Evolutionary conservation across 805 yeast genomes (phyloP), one percentile per base, ranked within the genome.

Genomic region (Metschnikowia picachoensis): DNA sequence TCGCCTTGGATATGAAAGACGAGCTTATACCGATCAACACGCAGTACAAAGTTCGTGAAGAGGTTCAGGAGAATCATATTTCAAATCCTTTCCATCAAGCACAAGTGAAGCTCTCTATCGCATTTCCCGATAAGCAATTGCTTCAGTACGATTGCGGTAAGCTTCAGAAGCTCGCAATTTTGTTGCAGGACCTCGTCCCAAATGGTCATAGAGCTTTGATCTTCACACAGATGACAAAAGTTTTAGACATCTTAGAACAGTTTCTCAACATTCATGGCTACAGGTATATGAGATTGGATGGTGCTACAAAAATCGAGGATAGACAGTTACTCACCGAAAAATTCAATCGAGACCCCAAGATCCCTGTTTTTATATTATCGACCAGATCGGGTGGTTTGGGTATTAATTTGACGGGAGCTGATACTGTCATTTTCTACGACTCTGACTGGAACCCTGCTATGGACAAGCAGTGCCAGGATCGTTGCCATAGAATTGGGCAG

Each of bases 391-490:
- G 99, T 65, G 99, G 99, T 32, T 74, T 95, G 56, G 99, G 99
- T 62, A 94, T 94, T 64, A 94, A 94, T 60, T 70, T 94, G 53
- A 94, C 99, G 0, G 99, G 98, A 61, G 99, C 99, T 0, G 99
- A 94, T 60, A 94, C 99, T 0, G 99, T 94, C 37, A 89, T 94
- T 8, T 95, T 94, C 68, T 94, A 95, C 64, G 99, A 94, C 66
- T 89, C 97, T 2, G 99, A 92, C 67, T 92, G 99, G 99, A 94
- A 94, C 62, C 99, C 99, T 2, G 96, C 98, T 1, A 94, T 94
- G 97, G 99, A 94, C 65, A 89, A 90, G 61, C 99, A 94, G 67
- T 94, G 99, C 69, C 99, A 94, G 67, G 99, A 94, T 68, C 83
- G 99, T 65, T 94, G 98, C 68, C 99, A 94, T 65, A 85, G 99